phyloP scores from a whole-genome alignment of 768 basidiomycete species.

The Tulasnella sp. region DNA sequence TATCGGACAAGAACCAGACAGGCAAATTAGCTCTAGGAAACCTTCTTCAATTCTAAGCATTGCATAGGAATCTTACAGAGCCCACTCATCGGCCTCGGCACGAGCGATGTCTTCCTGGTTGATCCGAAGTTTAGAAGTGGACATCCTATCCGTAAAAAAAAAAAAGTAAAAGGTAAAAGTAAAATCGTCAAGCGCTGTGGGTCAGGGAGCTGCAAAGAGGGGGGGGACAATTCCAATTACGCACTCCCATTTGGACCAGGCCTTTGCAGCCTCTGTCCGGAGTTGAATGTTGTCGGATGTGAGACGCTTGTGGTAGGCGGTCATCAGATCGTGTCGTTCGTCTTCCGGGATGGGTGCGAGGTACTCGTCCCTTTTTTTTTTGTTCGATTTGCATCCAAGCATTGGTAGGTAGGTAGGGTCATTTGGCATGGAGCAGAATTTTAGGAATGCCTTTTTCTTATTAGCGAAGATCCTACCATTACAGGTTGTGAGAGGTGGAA shows the following conservation, averaged over 20 bases:
- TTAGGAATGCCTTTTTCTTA: too few species aligned
- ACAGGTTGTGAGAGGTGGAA: not conserved
- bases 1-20: slow-evolving; percentile 29
- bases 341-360: slow-evolving; percentile 66
- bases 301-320: slow-evolving; percentile 74
- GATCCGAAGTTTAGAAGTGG: slow-evolving; percentile 61
- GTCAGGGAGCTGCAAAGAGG: too few species aligned
- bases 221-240: slow-evolving; percentile 24
- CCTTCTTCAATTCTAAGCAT: too few species aligned
- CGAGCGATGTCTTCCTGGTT: slow-evolving; percentile 56
- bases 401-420: not conserved
- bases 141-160: slow-evolving; percentile 60
- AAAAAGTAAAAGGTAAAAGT: not conserved
- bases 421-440: too few species aligned
- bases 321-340: slow-evolving; percentile 68
- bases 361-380: slow-evolving; percentile 85
- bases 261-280: slow-evolving; percentile 59
- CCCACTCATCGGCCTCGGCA: slow-evolving; percentile 62
- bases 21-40: too few species aligned
- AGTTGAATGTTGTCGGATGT: slow-evolving; percentile 57
- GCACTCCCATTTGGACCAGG: slow-evolving; percentile 88
- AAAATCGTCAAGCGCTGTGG: not conserved
- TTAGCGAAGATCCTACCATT: too few species aligned
- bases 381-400: not conserved
- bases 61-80: slow-evolving; percentile 44